Percentiles rank a stretch among this genome's conserved stretches.
These are phyloP conservation scores for Fusarium pseudoanthophilum DNA, from an alignment of 2,329 filamentous ascomycete species.

Conservation along the genomic window DNA sequence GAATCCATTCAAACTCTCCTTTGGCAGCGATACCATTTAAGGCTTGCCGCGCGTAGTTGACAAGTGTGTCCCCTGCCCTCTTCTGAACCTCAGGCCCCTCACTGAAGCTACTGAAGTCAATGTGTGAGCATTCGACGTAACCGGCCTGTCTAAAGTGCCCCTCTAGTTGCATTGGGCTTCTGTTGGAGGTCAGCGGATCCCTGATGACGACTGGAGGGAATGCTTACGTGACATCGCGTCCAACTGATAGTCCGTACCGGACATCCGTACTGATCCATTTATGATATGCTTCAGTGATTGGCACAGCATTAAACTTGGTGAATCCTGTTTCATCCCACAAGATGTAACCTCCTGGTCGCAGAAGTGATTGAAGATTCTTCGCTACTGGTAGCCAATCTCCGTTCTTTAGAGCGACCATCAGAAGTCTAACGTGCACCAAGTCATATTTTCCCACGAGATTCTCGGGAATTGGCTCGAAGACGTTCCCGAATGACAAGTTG, in stretches of 20 bases:
- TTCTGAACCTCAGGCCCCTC: background rate
- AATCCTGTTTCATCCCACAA: constrained; percentile 15
- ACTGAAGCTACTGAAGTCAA: constrained; percentile 11
- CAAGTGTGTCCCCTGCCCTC: background rate
- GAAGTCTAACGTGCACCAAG: constrained; percentile 3
- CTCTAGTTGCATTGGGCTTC: background rate
- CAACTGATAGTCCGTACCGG: background rate
- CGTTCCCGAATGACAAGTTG: background rate
- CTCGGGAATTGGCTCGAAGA: background rate
- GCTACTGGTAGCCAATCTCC: background rate
- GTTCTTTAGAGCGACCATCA: constrained; percentile 1
- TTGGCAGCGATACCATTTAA: background rate
- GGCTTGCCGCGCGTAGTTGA: constrained; percentile 2
- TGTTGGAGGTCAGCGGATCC: background rate
- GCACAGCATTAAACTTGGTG: background rate
- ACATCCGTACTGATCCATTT: constrained; percentile 14
- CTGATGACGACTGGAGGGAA: too few species aligned
- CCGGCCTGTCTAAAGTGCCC: background rate
- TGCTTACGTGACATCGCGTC: constrained; percentile 4
- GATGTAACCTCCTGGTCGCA: constrained; percentile 4
- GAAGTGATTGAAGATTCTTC: background rate
- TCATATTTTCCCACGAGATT: background rate
- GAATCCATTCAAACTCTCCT: constrained; percentile 2
- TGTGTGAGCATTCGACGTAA: background rate
- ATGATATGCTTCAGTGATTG: constrained; percentile 2